Evolutionary conservation across 305 asterid species (phyloP).

Genomic region (Caryopteris hybrid): DNA sequence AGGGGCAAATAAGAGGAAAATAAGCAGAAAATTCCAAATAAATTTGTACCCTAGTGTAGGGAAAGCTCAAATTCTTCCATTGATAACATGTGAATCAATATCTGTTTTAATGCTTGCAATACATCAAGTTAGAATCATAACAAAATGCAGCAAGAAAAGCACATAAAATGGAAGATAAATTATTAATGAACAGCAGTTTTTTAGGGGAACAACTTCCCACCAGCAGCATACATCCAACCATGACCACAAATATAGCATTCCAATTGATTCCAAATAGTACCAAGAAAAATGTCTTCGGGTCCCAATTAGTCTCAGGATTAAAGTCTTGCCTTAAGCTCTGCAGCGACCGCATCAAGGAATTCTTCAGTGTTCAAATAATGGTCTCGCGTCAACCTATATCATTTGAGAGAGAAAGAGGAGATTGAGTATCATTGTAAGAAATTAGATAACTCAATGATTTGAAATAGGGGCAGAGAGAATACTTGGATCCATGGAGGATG

Average conservation of each 20-base stretch:
- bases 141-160: constrained; percentile 11
- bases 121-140: constrained; percentile 9
- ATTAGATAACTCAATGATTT: background rate
- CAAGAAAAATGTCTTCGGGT: background rate
- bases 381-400: constrained; percentile 51
- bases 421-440: background rate
- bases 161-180: constrained; percentile 19
- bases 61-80: background rate
- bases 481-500: constrained; percentile 88
- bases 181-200: constrained; percentile 18
- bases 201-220: constrained; percentile 10
- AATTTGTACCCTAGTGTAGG: no score
- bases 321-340: constrained; percentile 71
- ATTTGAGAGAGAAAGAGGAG: background rate
- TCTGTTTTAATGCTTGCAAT: background rate
- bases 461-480: background rate
- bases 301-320: constrained; percentile 31
- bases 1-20: background rate
- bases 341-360: constrained; percentile 87
- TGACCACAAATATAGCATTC: constrained; percentile 1
- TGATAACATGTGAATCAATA: background rate
- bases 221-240: background rate
- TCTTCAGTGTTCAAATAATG: constrained; percentile 74
- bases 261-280: constrained; percentile 1
- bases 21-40: background rate